phyloP scores from a whole-genome alignment of 352 stramenopile species.

The Phytophthora ohioensis region DNA sequence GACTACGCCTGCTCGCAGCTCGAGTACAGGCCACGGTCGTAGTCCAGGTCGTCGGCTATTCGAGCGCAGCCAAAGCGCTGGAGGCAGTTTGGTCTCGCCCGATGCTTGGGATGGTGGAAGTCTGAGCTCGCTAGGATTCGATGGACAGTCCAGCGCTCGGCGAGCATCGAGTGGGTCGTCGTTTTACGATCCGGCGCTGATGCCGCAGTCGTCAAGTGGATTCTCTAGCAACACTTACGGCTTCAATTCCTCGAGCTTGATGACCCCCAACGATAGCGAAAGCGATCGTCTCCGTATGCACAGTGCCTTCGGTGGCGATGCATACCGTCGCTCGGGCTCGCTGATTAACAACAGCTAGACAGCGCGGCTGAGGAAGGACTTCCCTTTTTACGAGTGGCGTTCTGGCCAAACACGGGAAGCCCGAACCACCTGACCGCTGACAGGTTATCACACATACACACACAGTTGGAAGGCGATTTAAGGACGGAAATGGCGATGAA shows the following conservation, averaged over 20 bases:
- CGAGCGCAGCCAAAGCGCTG: constrained; percentile 45
- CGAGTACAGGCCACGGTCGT: constrained; percentile 21
- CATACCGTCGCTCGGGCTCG: constrained; percentile 53
- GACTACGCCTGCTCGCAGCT: constrained; percentile 17
- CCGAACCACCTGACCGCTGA: no score
- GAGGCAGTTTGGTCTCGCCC: constrained; percentile 25
- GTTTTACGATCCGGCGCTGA: constrained; percentile 68
- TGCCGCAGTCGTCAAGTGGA: constrained; percentile 42
- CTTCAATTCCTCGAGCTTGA: constrained; percentile 34
- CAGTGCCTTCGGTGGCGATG: constrained; percentile 43
- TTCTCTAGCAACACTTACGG: constrained; percentile 52
- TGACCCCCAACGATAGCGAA: constrained; percentile 38
- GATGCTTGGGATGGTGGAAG: constrained; percentile 44
- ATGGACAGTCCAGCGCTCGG: constrained; percentile 24
- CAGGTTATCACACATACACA: constrained; percentile 26
- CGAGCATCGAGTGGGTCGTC: constrained; percentile 34
- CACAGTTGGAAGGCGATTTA: constrained; percentile 26
- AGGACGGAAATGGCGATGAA: constrained; percentile 16
- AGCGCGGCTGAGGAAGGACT: not conserved
- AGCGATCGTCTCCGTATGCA: constrained; percentile 39
- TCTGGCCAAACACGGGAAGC: no score
- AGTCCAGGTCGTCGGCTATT: constrained; percentile 44
- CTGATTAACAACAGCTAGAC: constrained; percentile 62
- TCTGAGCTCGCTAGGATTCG: constrained; percentile 41
- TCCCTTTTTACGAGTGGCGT: not conserved